phyloP scores from a whole-genome alignment of 2,329 filamentous ascomycete species.

The Penicillium glabrum region DNA sequence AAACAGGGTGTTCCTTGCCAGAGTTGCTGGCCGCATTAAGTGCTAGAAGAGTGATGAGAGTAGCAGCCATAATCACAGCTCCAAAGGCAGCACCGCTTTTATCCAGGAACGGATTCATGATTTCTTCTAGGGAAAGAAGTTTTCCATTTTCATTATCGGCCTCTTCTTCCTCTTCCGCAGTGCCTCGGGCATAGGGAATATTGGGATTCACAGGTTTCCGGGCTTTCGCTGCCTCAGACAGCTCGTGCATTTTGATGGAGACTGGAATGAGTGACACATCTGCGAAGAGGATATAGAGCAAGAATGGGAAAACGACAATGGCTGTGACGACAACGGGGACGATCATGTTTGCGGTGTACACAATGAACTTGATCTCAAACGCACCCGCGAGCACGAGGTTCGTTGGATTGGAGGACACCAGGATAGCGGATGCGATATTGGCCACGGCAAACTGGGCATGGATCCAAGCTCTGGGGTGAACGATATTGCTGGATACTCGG shows the following conservation, averaged over 20 bases:
- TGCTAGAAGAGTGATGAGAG: slow-evolving; percentile 64
- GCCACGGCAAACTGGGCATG: slow-evolving; percentile 69
- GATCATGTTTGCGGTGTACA: slow-evolving; percentile 76
- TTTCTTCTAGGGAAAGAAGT: slow-evolving; percentile 65
- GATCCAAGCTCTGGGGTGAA: slow-evolving; percentile 71
- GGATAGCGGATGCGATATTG: slow-evolving; percentile 71
- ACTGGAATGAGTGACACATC: slow-evolving; percentile 63
- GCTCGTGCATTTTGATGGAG: slow-evolving; percentile 67
- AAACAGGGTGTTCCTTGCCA: slow-evolving; percentile 58
- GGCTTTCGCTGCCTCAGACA: slow-evolving; percentile 57
- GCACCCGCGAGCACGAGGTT: slow-evolving; percentile 73
- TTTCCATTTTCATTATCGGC: slow-evolving; percentile 53
- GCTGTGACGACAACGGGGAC: slow-evolving; percentile 69
- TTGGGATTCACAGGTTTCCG: slow-evolving; percentile 69
- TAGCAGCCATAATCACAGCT: slow-evolving; percentile 64
- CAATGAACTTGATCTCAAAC: slow-evolving; percentile 69
- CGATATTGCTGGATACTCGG: slow-evolving; percentile 69
- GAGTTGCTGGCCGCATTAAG: slow-evolving; percentile 62
- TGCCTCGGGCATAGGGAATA: slow-evolving; percentile 64
- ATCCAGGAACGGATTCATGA: slow-evolving; percentile 73
- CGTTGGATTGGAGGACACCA: slow-evolving; percentile 76
- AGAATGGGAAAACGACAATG: slow-evolving; percentile 66
- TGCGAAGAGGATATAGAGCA: slow-evolving; percentile 69
- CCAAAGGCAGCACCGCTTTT: slow-evolving; percentile 65
- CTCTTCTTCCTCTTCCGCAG: slow-evolving; percentile 53